A percentile compares a stretch with the other conserved stretches of the same genome.
Evolutionary conservation across 1,284 basidiomycete species (phyloP).

Genomic region (Boletus mariae): DNA sequence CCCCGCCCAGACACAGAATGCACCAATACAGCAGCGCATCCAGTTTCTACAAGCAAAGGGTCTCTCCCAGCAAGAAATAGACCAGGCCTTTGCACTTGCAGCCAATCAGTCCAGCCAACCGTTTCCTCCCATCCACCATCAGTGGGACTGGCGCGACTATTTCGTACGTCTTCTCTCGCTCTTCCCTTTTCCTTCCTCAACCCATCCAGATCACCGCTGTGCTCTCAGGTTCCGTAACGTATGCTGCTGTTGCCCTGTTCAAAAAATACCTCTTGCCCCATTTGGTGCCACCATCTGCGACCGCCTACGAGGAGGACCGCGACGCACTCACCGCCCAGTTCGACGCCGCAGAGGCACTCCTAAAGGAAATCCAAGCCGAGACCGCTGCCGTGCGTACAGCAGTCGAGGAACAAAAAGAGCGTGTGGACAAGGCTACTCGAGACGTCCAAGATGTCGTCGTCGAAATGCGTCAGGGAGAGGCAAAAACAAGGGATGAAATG

Average conservation of each 20-base stretch:
- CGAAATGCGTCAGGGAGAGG: constrained; percentile 76
- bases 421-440: constrained; percentile 73
- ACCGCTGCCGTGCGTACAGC: constrained; percentile 70
- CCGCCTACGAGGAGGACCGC: constrained; percentile 87
- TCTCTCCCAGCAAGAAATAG: constrained; percentile 80
- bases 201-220: constrained; percentile 84
- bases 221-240: constrained; percentile 86
- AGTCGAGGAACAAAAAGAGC: constrained; percentile 80
- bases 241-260: constrained; percentile 83
- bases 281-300: constrained; percentile 83
- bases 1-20: constrained; percentile 57
- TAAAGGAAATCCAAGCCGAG: constrained; percentile 80
- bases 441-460: constrained; percentile 79
- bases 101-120: constrained; percentile 35
- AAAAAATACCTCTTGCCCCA: constrained; percentile 94
- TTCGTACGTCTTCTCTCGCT: constrained; percentile 59
- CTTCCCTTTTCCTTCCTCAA: constrained; percentile 27
- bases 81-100: constrained; percentile 75
- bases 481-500: constrained; percentile 84
- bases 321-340: constrained; percentile 87
- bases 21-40: constrained; percentile 80
- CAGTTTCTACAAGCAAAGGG: constrained; percentile 96
- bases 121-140: constrained; percentile 40
- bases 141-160: constrained; percentile 92
- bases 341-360: constrained; percentile 82